Percentiles rank a stretch among this genome's conserved stretches.
Evolutionary conservation across 371 early-diverging fungal genomes (phyloP).

Genomic region (Racocetra persica): DNA sequence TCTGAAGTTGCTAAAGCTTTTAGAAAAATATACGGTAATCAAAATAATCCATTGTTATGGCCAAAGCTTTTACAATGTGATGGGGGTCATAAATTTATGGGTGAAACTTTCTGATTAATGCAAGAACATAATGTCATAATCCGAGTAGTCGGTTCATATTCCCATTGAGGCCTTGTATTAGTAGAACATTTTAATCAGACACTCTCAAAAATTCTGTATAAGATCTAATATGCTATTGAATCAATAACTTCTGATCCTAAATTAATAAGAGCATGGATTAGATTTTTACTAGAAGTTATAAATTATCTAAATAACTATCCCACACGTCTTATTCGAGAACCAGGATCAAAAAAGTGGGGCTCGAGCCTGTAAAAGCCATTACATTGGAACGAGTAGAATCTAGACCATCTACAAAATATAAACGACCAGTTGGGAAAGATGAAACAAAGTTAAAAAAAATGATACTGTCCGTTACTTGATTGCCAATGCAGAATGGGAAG

Average conservation of each 20-base stretch:
- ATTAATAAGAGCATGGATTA: slow-evolving; percentile 30
- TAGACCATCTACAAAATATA: slow-evolving; percentile 30
- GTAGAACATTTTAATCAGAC: background rate
- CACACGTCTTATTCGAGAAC: slow-evolving; percentile 32
- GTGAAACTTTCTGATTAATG: slow-evolving; percentile 17
- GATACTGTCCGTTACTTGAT: slow-evolving; percentile 36
- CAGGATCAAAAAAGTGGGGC: slow-evolving; percentile 32
- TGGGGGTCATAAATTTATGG: slow-evolving; percentile 17
- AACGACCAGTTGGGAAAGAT: slow-evolving; percentile 8
- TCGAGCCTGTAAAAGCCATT: slow-evolving; percentile 33
- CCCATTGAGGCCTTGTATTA: background rate
- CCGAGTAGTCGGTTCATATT: slow-evolving; percentile 25
- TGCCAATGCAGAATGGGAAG: slow-evolving; percentile 36
- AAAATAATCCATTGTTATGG: slow-evolving; percentile 30
- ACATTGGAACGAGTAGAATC: slow-evolving; percentile 30
- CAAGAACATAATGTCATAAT: slow-evolving; percentile 31
- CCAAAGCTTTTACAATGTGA: slow-evolving; percentile 30
- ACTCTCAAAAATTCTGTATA: background rate
- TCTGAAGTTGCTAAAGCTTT: slow-evolving; percentile 24
- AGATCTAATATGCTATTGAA: background rate
- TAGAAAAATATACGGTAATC: slow-evolving; percentile 29
- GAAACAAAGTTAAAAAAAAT: slow-evolving; percentile 29
- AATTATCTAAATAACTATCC: slow-evolving; percentile 3
- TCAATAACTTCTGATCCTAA: background rate
- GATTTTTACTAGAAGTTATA: slow-evolving; percentile 14